phyloP scores from a whole-genome alignment of 2,329 filamentous ascomycete species.

The Ophiostoma pallidulum region DNA sequence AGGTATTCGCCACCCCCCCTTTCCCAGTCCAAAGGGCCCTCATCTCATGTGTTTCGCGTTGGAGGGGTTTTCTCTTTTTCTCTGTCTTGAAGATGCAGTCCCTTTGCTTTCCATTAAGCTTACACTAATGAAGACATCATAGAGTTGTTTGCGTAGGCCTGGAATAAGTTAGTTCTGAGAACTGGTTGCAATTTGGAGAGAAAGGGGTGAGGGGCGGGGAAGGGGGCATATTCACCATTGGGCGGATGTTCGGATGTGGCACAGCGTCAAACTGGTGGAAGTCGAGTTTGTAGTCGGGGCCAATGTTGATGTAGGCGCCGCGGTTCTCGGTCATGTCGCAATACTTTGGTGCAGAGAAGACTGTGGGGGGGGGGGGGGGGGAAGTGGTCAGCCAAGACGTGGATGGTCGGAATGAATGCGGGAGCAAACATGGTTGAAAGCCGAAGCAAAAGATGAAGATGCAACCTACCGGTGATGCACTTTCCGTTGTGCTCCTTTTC shows the following conservation, averaged over 20 bases:
- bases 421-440: too few species aligned
- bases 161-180: constrained; percentile 18
- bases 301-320: constrained; percentile 96
- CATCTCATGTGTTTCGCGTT: too few species aligned
- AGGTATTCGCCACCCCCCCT: too few species aligned
- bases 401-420: too few species aligned
- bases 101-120: constrained; percentile 6
- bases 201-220: too few species aligned
- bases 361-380: too few species aligned
- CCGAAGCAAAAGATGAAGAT: neutral
- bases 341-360: constrained; percentile 96
- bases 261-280: constrained; percentile 95
- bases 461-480: constrained; percentile 72
- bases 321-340: constrained; percentile 98
- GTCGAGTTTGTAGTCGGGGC: constrained; percentile 79
- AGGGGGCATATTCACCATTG: constrained; percentile 80
- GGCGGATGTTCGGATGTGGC: constrained; percentile 88
- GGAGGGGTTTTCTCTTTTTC: neutral
- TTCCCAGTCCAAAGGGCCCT: too few species aligned
- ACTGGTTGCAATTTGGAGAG: neutral
- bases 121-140: constrained; percentile 70
- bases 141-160: constrained; percentile 80
- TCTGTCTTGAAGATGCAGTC: neutral
- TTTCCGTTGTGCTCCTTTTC: constrained; percentile 93
- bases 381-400: constrained; percentile 7